These are phyloP conservation scores for Wickerhamiella pararugosa DNA, from an alignment of 1,139 yeast genomes.

Conservation along the genomic window DNA sequence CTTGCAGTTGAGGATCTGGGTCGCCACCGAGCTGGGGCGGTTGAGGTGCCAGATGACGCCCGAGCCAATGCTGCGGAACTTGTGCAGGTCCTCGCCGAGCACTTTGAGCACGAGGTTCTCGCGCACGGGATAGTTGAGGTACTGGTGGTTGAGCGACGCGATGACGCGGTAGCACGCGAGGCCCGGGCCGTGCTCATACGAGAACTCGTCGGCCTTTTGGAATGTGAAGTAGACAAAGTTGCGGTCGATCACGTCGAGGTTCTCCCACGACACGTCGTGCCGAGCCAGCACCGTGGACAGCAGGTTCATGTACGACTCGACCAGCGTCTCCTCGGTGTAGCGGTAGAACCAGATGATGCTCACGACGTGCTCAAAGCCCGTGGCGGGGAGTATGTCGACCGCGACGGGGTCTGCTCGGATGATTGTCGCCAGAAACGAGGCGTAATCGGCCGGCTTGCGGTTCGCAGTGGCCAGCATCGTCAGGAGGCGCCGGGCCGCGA, in stretches of 20 bases:
- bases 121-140: slow-evolving; percentile 7
- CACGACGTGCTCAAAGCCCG: slow-evolving; percentile 1
- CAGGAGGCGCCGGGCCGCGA: slow-evolving; percentile 5
- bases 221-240: slow-evolving; percentile 10
- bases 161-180: slow-evolving; percentile 10
- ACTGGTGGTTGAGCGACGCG: slow-evolving; percentile 15
- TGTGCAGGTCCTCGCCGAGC: slow-evolving; percentile 16
- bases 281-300: slow-evolving; percentile 8
- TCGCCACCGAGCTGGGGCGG: slow-evolving; percentile 55
- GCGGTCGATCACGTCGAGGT: neutral
- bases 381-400: neutral
- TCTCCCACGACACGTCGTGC: neutral
- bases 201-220: slow-evolving; percentile 2
- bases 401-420: slow-evolving; percentile 4
- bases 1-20: slow-evolving; percentile 68
- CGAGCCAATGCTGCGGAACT: slow-evolving; percentile 38
- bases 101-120: slow-evolving; percentile 23
- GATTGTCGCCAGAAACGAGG: slow-evolving; percentile 3
- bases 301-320: slow-evolving; percentile 9
- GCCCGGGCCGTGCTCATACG: slow-evolving; percentile 6
- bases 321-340: slow-evolving; percentile 8
- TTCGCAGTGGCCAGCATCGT: neutral
- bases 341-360: slow-evolving; percentile 6
- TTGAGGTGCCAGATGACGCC: slow-evolving; percentile 51
- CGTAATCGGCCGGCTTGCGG: neutral